Evolutionary conservation across 2,329 filamentous ascomycete genomes (phyloP).

Genomic region (Ophiostoma sp.): DNA sequence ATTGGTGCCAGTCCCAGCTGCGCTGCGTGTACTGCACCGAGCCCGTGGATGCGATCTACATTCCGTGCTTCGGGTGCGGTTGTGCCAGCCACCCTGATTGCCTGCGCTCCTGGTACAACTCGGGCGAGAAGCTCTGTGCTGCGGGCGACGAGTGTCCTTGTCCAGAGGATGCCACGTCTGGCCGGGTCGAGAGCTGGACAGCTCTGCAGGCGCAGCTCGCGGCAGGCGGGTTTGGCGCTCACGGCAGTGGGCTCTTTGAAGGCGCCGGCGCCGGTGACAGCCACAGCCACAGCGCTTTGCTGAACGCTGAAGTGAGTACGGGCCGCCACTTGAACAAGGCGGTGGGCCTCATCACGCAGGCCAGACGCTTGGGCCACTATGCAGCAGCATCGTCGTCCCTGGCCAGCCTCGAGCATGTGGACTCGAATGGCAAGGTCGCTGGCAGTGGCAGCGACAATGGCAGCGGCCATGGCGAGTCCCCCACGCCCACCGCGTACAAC

Average conservation of each 20-base stretch:
- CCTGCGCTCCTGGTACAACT: constrained; percentile 53
- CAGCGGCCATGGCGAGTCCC: not conserved
- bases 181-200: constrained; percentile 57
- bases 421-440: not conserved
- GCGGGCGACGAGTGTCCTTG: constrained; percentile 63
- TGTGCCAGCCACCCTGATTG: constrained; percentile 58
- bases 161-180: constrained; percentile 50
- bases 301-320: not conserved
- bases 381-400: constrained; percentile 24
- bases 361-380: constrained; percentile 28
- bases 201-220: constrained; percentile 45
- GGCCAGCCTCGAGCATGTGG: constrained; percentile 17
- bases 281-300: not conserved
- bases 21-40: constrained; percentile 59
- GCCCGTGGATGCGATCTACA: constrained; percentile 54
- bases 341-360: constrained; percentile 25
- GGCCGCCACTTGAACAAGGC: not conserved
- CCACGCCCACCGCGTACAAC: not conserved
- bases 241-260: not conserved
- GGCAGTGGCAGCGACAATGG: not conserved
- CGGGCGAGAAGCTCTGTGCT: constrained; percentile 53
- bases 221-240: not conserved
- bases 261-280: not conserved
- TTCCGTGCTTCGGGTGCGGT: constrained; percentile 58
- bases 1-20: constrained; percentile 48